These are phyloP conservation scores for Penicillium coffeae DNA, from an alignment of 495 filamentous ascomycete species.

Conservation along the genomic window DNA sequence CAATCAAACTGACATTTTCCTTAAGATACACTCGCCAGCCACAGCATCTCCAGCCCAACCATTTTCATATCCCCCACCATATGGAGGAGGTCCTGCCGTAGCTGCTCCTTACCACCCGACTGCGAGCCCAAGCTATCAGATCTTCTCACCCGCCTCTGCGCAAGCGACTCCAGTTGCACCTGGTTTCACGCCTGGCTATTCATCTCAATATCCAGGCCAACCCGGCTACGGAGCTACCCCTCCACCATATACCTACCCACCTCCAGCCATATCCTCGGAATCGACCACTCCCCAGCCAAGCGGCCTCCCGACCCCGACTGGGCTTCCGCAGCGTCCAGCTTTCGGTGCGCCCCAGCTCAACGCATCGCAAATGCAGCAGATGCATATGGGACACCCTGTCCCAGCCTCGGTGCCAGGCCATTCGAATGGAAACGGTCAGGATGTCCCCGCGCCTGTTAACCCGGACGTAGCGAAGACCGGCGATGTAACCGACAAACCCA, in stretches of 20 bases:
- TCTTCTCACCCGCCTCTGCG: conserved; percentile 32
- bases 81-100: conserved; percentile 27
- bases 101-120: conserved; percentile 39
- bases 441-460: too few relatives aligned
- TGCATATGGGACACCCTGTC: conserved; percentile 55
- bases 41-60: conserved; percentile 22
- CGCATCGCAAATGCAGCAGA: conserved; percentile 57
- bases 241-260: conserved; percentile 13
- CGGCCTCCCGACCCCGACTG: conserved; percentile 52
- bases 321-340: conserved; percentile 61
- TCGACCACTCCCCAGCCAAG: conserved; percentile 43
- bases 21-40: conserved; percentile 27
- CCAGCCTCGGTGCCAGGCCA: too few relatives aligned
- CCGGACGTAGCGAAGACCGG: conserved; percentile 23
- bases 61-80: conserved; percentile 36
- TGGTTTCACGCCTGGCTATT: conserved; percentile 38
- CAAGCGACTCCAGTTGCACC: conserved; percentile 30
- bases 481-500: conserved; percentile 52
- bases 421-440: too few relatives aligned
- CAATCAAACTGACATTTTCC: conserved; percentile 5
- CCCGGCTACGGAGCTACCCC: conserved; percentile 12
- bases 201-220: conserved; percentile 40
- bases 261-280: conserved; percentile 34
- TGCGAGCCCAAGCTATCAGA: conserved; percentile 40
- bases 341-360: conserved; percentile 56